phyloP scores from a whole-genome alignment of 2,329 filamentous ascomycete genomes.

The Fusarium guadeloupense region DNA sequence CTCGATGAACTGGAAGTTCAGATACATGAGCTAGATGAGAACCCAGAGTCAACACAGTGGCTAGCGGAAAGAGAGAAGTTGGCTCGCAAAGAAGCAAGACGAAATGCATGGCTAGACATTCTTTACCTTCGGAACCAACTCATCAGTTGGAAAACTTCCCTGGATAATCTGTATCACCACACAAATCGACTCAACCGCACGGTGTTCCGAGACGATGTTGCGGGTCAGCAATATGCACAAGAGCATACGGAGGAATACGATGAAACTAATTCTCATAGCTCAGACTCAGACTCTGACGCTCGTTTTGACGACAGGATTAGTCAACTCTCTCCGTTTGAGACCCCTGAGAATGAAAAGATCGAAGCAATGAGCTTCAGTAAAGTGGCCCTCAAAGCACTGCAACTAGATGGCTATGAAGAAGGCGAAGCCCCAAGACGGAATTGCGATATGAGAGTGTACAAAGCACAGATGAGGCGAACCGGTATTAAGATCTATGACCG shows the following conservation, averaged over 20 bases:
- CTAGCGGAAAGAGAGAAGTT: background rate
- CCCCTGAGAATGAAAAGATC: background rate
- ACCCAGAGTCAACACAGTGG: background rate
- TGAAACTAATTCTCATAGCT: fast-evolving
- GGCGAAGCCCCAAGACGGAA: too few species aligned
- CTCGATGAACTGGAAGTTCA: background rate
- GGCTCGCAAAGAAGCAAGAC: background rate
- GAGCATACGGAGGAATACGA: background rate
- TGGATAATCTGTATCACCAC: background rate
- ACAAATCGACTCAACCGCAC: background rate
- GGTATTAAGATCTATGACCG: background rate
- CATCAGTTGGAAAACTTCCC: background rate
- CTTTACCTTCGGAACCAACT: constrained; percentile 6
- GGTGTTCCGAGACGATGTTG: background rate
- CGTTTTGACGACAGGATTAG: background rate
- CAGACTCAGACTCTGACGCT: background rate
- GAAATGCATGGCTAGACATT: constrained; percentile 4
- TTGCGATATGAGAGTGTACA: background rate
- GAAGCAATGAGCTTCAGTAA: background rate
- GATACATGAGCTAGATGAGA: background rate
- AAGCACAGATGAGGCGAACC: background rate
- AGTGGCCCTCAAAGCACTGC: background rate
- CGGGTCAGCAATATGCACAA: background rate
- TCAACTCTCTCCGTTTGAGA: background rate
- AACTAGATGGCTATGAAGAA: background rate